phyloP scores from a whole-genome alignment of 441 rosid species.

The Biscutella laevigata region DNA sequence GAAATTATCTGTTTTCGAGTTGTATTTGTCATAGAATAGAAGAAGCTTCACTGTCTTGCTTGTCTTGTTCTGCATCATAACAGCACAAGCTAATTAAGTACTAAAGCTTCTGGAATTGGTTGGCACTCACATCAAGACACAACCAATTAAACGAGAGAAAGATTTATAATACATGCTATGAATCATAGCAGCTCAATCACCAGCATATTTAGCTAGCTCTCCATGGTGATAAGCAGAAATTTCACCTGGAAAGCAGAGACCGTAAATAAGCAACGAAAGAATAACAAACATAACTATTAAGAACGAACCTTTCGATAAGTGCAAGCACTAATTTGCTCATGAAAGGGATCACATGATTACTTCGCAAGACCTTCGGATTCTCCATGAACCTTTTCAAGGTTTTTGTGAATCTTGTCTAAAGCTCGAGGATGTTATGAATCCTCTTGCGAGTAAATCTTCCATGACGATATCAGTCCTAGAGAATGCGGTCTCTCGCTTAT shows the following conservation, averaged over 20 bases:
- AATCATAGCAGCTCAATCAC: too few relatives aligned
- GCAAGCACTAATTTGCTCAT: not conserved
- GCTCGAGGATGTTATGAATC: conserved; percentile 39
- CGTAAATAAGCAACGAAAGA: not conserved
- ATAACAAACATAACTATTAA: not conserved
- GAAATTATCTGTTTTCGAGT: too few relatives aligned
- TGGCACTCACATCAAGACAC: conserved; percentile 20
- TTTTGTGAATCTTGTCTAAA: conserved; percentile 27
- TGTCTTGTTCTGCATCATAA: conserved; percentile 16
- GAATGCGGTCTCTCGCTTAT: conserved; percentile 1
- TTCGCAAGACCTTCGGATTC: conserved; percentile 42
- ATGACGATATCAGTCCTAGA: conserved; percentile 36
- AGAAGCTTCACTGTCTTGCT: conserved; percentile 19
- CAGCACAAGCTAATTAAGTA: conserved; percentile 13
- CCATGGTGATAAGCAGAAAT: conserved; percentile 5
- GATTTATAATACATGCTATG: conserved; percentile 6
- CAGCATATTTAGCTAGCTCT: too few relatives aligned
- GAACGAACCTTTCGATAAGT: conserved; percentile 2
- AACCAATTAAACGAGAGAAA: conserved; percentile 1
- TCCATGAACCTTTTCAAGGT: conserved; percentile 38
- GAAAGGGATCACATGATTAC: conserved; percentile 3
- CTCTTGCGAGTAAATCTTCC: conserved; percentile 52
- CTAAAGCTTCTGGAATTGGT: conserved; percentile 23
- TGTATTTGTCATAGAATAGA: conserved; percentile 17
- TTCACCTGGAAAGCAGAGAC: conserved; percentile 26